Evolutionary conservation across 148 eudicot species (phyloP).

Genomic region (Amaranthus palmeri): DNA sequence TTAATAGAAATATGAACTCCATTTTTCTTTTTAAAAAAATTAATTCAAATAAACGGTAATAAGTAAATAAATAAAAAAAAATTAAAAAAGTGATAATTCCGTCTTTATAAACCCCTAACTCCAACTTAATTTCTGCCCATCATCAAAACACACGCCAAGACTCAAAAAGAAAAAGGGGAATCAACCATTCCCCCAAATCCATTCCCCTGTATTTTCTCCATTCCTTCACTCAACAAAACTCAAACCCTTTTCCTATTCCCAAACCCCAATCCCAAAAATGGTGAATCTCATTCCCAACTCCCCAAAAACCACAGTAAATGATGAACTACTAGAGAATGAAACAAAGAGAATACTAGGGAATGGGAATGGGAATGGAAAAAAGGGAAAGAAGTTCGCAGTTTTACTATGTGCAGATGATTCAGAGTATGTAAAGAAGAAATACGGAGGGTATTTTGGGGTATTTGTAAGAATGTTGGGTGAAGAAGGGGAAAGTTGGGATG

Average conservation of each 20-base stretch:
- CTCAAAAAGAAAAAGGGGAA: background rate
- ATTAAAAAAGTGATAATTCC: background rate
- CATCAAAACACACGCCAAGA: background rate
- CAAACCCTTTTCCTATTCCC: background rate
- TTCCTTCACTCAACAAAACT: background rate
- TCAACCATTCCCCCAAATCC: background rate
- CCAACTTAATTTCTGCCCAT: background rate
- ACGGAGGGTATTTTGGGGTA: slow-evolving; percentile 86
- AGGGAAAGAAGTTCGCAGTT: slow-evolving; percentile 44
- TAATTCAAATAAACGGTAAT: background rate
- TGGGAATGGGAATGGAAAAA: slow-evolving; percentile 6
- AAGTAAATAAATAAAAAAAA: background rate
- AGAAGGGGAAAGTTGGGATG: slow-evolving; percentile 75
- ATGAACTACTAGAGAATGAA: background rate
- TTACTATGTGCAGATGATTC: slow-evolving; percentile 79
- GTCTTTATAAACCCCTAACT: slow-evolving; percentile 4
- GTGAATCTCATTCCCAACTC: slow-evolving; percentile 25
- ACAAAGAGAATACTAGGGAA: background rate
- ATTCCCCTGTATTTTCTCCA: background rate
- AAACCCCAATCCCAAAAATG: slow-evolving; percentile 9
- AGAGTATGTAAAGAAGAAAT: slow-evolving; percentile 69
- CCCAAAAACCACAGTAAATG: slow-evolving; percentile 5
- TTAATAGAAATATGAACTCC: too few relatives aligned
- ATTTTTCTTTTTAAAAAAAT: too few relatives aligned
- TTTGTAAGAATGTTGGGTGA: slow-evolving; percentile 67